phyloP scores from a whole-genome alignment of 2,329 filamentous ascomycete species.

The Tolypocladium ovalisporum region DNA sequence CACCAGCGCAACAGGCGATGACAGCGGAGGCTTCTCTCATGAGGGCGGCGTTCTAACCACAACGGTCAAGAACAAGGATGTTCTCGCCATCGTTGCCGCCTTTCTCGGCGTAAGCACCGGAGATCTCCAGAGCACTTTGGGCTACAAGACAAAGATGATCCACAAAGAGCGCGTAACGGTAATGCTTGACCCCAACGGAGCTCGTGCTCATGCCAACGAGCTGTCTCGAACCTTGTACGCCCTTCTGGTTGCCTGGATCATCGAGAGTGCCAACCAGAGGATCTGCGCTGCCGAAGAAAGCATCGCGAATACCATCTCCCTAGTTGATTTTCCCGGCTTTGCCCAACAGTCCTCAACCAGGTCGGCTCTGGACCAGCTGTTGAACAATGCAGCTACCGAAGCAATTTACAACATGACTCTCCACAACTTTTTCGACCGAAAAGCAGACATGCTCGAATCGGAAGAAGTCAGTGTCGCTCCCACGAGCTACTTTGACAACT shows the following conservation, averaged over 20 bases:
- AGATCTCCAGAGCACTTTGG: constrained; percentile 78
- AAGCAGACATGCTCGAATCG: constrained; percentile 84
- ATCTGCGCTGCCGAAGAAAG: constrained; percentile 80
- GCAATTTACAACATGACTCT: constrained; percentile 86
- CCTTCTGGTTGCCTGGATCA: constrained; percentile 83
- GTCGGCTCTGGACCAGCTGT: constrained; percentile 79
- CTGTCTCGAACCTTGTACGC: constrained; percentile 89
- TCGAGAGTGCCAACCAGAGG: constrained; percentile 84
- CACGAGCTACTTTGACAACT: constrained; percentile 97
- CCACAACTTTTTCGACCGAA: constrained; percentile 91
- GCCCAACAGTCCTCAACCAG: constrained; percentile 73
- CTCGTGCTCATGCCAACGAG: constrained; percentile 85
- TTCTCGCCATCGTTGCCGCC: constrained; percentile 75
- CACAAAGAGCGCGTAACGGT: constrained; percentile 96
- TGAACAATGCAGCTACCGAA: constrained; percentile 91
- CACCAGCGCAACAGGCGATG: constrained; percentile 71
- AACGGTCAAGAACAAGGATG: constrained; percentile 86
- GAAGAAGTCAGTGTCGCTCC: constrained; percentile 86
- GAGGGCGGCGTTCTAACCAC: constrained; percentile 83
- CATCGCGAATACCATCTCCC: constrained; percentile 85
- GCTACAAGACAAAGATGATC: constrained; percentile 95
- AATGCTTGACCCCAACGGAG: constrained; percentile 88
- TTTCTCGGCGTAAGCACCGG: constrained; percentile 78
- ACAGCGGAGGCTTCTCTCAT: constrained; percentile 92
- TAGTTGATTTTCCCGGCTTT: constrained; percentile 96